Conservation (phyloP, 176 grass and related monocot species). For the Rhynchospora tenuis region DNA sequence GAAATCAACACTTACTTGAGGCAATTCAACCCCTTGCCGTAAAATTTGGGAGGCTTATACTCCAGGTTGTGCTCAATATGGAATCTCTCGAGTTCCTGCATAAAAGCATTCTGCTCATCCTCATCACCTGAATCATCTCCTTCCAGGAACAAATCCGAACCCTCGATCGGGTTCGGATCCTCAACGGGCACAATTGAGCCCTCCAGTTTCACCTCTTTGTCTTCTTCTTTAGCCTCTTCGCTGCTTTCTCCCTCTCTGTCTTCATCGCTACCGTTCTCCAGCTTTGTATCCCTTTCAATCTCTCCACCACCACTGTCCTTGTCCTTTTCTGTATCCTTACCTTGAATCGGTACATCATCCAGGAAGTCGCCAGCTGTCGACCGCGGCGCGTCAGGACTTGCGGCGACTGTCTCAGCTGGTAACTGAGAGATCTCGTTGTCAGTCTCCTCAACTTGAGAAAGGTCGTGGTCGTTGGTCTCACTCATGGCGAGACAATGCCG, state of each 20-base stretch:
- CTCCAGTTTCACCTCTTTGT: constrained; percentile 12
- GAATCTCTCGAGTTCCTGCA: constrained; percentile 89
- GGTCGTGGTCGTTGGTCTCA: constrained; percentile 26
- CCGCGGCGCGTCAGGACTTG: background rate
- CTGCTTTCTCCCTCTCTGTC: constrained; percentile 29
- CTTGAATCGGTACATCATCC: constrained; percentile 13
- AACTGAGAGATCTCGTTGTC: constrained; percentile 29
- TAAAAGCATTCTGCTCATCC: constrained; percentile 83
- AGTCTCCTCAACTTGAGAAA: constrained; percentile 24
- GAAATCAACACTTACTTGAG: constrained; percentile 63
- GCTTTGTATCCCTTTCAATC: background rate
- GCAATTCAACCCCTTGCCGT: constrained; percentile 95
- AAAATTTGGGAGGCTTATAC: constrained; percentile 98
- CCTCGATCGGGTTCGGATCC: constrained; percentile 41
- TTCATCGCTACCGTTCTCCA: constrained; percentile 28
- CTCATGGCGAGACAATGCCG: constrained; percentile 22
- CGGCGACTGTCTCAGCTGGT: background rate
- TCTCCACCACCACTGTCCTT: constrained; percentile 26
- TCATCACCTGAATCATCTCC: constrained; percentile 88
- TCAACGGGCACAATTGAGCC: constrained; percentile 7
- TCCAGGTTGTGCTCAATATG: constrained; percentile 70
- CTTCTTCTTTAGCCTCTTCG: background rate
- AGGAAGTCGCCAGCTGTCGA: background rate
- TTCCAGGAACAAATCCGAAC: constrained; percentile 57
- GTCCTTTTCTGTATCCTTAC: constrained; percentile 30